phyloP scores from a whole-genome alignment of 2,329 filamentous ascomycete genomes.

The Neonectria ditissima region DNA sequence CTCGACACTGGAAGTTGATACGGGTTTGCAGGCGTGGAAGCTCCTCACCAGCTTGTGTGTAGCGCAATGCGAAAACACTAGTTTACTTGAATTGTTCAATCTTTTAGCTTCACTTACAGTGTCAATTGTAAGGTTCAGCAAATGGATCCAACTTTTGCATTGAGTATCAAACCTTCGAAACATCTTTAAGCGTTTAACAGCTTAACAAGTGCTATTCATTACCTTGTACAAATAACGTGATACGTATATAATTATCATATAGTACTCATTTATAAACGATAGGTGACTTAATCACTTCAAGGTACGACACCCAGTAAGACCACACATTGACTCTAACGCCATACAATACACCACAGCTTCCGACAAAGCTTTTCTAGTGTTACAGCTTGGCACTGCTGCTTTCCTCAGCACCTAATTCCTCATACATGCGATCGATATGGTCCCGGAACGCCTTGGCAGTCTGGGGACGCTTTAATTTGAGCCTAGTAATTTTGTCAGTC shows the following conservation, averaged over 20 bases:
- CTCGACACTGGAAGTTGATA: too few species aligned
- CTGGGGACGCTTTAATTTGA: slow-evolving; percentile 72
- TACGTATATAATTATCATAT: background rate
- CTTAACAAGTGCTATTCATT: too few species aligned
- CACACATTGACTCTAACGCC: slow-evolving; percentile 6
- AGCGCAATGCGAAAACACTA: too few species aligned
- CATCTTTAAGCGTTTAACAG: slow-evolving; percentile 8
- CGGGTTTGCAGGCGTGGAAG: too few species aligned
- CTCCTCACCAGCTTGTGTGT: too few species aligned
- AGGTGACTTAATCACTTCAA: background rate
- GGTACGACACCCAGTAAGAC: background rate
- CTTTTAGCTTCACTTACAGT: too few species aligned
- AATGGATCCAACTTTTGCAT: too few species aligned
- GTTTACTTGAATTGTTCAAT: too few species aligned
- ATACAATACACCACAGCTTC: slow-evolving; percentile 4
- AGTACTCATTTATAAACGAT: background rate
- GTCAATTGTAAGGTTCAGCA: too few species aligned
- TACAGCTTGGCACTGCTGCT: slow-evolving; percentile 41
- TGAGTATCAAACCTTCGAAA: too few species aligned
- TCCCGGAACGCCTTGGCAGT: slow-evolving; percentile 63
- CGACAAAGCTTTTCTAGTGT: slow-evolving; percentile 23
- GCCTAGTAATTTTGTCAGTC: slow-evolving; percentile 51
- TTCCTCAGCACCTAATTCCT: slow-evolving; percentile 55
- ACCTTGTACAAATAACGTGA: too few species aligned
- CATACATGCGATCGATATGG: slow-evolving; percentile 69